Evolutionary conservation across 805 yeast genomes (phyloP), one percentile per base, ranked within the genome.

Genomic region (Yamadazyma philogaea): DNA sequence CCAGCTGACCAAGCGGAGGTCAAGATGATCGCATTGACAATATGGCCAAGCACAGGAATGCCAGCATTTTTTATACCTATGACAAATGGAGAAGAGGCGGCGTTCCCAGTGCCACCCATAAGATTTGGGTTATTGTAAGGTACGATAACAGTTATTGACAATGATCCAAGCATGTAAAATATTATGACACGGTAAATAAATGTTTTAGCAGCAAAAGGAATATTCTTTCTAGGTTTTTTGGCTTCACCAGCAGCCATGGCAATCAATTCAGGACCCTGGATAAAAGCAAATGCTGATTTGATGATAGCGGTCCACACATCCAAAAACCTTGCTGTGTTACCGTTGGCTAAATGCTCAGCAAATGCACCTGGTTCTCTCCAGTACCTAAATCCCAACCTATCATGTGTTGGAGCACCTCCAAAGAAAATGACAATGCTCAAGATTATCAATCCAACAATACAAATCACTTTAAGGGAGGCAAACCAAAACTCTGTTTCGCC

Each of bases 1-100:
- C 79, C 87, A 2, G 87, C 79, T 66, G 82, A 82, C 18, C 82
- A 79, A 27, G 90, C 91, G 14, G 88, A 81, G 55, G 84, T 75
- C 46, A 85, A 62, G 46, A 87, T 81, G 55, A 84, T 78, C 1
- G 82, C 89, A 60, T 87, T 87, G 55, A 87, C 68, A 37, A 87
- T 70, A 49, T 81, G 82, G 17, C 87, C 86, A 46, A 86, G 64
- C 0, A 75, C 87, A 7, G 61, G 57, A 47, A 85, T 83, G 15
- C 65, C 66, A 32, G 51, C 59, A n/a, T 54, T 50, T 31, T 52
- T 50, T 40, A 63, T 56, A 16, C 66, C 68, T 46, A 63, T 60
- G 37, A 63, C 67, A 56, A 64, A 63, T 2, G 68, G 67, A 4
- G 68, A 63, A 3, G 65, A 57, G 6, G 63, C 63, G 15, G 62